Conservation (phyloP, 208 protist species). For the Acanthamoeba lenticulata region DNA sequence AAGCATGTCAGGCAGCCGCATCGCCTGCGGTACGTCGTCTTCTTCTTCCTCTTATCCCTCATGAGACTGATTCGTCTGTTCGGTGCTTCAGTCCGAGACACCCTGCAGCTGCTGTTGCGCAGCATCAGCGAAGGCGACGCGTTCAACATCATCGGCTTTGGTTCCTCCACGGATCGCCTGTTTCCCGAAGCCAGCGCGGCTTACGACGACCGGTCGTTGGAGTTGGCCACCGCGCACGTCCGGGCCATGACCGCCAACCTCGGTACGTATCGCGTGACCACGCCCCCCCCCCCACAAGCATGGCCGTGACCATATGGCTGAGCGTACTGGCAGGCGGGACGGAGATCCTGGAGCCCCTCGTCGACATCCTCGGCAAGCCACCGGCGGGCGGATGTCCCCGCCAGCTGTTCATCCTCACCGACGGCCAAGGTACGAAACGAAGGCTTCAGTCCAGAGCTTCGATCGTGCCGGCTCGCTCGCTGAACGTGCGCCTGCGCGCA, state of each 20-base stretch:
- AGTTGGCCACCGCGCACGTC: conserved; percentile 58
- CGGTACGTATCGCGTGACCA: not conserved
- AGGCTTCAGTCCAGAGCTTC: too few relatives aligned
- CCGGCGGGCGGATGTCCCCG: conserved; percentile 20
- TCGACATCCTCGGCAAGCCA: conserved; percentile 21
- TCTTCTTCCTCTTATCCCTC: not conserved
- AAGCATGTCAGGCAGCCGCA: not conserved
- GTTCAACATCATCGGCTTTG: conserved; percentile 10
- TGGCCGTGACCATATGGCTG: not conserved
- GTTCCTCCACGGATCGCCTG: not conserved
- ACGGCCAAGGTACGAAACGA: not conserved
- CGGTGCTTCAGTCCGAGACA: not conserved
- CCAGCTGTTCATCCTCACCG: conserved; percentile 71
- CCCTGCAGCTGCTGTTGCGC: not conserved
- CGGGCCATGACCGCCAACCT: conserved; percentile 63
- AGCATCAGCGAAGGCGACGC: not conserved
- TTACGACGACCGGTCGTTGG: conserved; percentile 57
- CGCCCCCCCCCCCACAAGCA: not conserved
- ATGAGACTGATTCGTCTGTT: not conserved
- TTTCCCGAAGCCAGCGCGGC: not conserved
- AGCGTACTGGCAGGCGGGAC: conserved; percentile 62
- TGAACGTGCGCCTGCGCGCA: not conserved
- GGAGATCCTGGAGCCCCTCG: conserved; percentile 71
- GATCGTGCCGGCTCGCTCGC: too few relatives aligned
- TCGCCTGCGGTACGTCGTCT: not conserved